phyloP scores from a whole-genome alignment of 495 filamentous ascomycete genomes.

The Neurospora pannonica region DNA sequence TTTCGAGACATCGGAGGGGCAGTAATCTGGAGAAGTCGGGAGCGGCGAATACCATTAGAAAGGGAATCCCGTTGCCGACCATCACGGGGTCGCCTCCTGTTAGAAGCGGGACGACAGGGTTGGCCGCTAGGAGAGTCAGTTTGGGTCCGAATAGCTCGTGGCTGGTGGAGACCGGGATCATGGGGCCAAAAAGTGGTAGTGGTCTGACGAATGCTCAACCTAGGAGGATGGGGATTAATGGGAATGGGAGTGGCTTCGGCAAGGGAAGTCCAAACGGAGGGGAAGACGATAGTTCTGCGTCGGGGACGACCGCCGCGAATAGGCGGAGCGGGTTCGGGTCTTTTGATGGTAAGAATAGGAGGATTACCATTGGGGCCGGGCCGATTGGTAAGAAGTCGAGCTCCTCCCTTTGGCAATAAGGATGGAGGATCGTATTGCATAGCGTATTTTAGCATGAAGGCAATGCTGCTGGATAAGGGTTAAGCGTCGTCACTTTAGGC shows the following conservation, averaged over 20 bases:
- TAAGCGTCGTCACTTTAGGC: background rate
- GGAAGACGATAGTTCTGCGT: background rate
- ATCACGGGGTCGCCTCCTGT: constrained; percentile 35
- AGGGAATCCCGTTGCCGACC: constrained; percentile 23
- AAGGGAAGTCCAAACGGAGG: background rate
- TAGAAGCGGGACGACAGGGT: background rate
- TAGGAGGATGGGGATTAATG: background rate
- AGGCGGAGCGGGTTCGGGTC: background rate
- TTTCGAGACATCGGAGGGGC: constrained; percentile 31
- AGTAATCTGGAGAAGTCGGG: constrained; percentile 15
- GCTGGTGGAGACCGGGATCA: constrained; percentile 5
- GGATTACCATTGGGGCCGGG: constrained; percentile 21
- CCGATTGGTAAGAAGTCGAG: background rate
- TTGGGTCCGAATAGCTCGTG: background rate
- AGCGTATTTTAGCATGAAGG: background rate
- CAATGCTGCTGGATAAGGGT: background rate
- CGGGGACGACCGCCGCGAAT: background rate
- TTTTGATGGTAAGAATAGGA: constrained; percentile 21
- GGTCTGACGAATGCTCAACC: constrained; percentile 8
- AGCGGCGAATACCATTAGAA: constrained; percentile 15
- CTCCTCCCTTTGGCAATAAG: background rate
- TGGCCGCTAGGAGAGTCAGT: constrained; percentile 1
- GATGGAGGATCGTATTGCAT: background rate
- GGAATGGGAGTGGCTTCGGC: background rate
- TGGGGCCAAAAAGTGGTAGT: constrained; percentile 35